These are phyloP conservation scores for Fusarium sp. DNA, from an alignment of 2,329 filamentous ascomycete species.

Conservation along the genomic window DNA sequence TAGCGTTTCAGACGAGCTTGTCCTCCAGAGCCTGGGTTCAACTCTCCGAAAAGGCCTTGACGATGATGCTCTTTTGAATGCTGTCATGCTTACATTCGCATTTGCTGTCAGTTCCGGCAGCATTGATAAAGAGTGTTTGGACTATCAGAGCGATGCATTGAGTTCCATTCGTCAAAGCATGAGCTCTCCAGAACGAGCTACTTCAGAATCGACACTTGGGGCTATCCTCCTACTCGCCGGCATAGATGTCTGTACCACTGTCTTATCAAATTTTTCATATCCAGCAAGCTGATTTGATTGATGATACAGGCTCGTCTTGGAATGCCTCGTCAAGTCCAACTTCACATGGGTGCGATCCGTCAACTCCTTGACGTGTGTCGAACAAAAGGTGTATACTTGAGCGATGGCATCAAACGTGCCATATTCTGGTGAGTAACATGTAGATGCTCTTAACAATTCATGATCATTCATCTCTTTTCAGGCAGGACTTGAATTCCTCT, in stretches of 20 bases:
- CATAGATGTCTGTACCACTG: conserved; percentile 51
- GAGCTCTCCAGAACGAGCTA: conserved; percentile 38
- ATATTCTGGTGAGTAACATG: conserved; percentile 55
- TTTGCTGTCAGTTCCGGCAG: conserved; percentile 44
- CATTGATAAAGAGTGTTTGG: conserved; percentile 50
- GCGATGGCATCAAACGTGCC: conserved; percentile 56
- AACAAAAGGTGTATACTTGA: conserved; percentile 46
- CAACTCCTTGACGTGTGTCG: conserved; percentile 50
- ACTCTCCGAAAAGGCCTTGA: conserved; percentile 49
- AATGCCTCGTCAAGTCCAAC: conserved; percentile 51
- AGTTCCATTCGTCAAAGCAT: conserved; percentile 51
- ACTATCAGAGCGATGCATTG: conserved; percentile 51
- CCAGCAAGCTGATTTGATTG: background rate
- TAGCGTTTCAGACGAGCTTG: conserved; percentile 51
- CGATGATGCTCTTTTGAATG: conserved; percentile 54
- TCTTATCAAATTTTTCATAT: background rate
- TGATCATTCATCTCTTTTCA: conserved; percentile 20
- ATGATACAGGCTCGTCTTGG: conserved; percentile 51
- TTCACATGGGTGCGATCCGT: conserved; percentile 56
- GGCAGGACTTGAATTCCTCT: conserved; percentile 58
- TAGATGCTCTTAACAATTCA: background rate
- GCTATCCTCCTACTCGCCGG: conserved; percentile 57
- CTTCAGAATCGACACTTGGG: conserved; percentile 53
- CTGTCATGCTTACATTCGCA: conserved; percentile 54
- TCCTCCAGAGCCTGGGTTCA: conserved; percentile 51